A percentile compares a stretch with the other conserved stretches of the same genome.
These are phyloP conservation scores for Aspergillus pseudotamarii DNA, from an alignment of 2,329 filamentous ascomycete species.

Conservation along the genomic window DNA sequence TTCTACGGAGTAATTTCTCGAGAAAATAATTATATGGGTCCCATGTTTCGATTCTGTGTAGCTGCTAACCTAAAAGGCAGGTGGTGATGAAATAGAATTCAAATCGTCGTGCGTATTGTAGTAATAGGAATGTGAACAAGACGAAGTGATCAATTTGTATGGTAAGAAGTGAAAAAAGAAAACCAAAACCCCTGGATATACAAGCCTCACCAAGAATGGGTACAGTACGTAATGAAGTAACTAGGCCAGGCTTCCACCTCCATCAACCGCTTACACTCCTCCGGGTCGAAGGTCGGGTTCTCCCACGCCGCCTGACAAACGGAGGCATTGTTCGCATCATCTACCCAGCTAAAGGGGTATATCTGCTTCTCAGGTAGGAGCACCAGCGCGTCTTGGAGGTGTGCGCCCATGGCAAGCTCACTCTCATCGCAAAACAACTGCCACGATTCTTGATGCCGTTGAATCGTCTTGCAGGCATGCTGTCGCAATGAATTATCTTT, in stretches of 20 bases:
- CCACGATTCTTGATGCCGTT: conserved; percentile 14
- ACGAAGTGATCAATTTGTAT: background rate
- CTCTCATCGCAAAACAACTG: conserved; percentile 17
- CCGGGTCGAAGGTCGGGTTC: conserved; percentile 22
- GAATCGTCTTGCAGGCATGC: conserved; percentile 15
- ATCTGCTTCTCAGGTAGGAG: conserved; percentile 21
- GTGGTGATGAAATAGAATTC: background rate
- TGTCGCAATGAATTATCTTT: conserved; percentile 6
- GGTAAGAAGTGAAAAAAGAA: too few species aligned
- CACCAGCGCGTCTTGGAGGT: conserved; percentile 14
- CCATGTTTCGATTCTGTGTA: too few species aligned
- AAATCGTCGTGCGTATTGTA: background rate
- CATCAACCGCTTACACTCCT: conserved; percentile 21
- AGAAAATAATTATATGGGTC: background rate
- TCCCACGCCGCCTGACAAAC: conserved; percentile 19
- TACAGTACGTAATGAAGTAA: conserved; percentile 28
- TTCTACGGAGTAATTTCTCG: too few species aligned
- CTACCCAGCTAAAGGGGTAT: conserved; percentile 26
- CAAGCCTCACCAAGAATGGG: conserved; percentile 21
- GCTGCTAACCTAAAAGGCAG: too few species aligned
- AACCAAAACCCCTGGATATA: background rate
- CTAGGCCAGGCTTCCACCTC: conserved; percentile 26
- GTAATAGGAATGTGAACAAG: background rate
- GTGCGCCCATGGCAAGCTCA: background rate
- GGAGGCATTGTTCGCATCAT: conserved; percentile 15